Evolutionary conservation across 495 filamentous ascomycete genomes (phyloP).

Genomic region (Penicillium macrosclerotiorum): DNA sequence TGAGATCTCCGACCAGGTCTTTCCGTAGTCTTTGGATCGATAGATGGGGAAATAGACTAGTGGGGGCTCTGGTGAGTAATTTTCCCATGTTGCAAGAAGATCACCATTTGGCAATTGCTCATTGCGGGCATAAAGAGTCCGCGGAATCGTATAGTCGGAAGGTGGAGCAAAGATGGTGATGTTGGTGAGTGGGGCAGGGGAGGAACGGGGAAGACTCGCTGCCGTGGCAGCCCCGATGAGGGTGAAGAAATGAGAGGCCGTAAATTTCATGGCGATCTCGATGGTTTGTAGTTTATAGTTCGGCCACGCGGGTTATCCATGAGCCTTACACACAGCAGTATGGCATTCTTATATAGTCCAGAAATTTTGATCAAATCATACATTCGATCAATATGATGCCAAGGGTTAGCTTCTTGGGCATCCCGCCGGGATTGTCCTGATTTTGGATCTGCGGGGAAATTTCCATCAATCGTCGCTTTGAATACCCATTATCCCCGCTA

Average conservation of each 20-base stretch:
- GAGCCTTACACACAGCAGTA: no score
- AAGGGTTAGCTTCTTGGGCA: no score
- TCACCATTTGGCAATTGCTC: constrained; percentile 23
- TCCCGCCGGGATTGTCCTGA: no score
- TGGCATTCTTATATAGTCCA: no score
- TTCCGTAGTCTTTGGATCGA: constrained; percentile 57
- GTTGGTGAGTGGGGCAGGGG: constrained; percentile 14
- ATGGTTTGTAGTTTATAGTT: constrained; percentile 12
- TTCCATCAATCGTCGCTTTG: no score
- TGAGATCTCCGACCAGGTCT: constrained; percentile 61
- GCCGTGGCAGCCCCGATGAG: constrained; percentile 17
- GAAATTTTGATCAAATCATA: no score
- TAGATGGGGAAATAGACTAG: constrained; percentile 64
- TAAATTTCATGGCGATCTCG: constrained; percentile 13
- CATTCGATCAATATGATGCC: no score
- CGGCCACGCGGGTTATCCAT: no score
- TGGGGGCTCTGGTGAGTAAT: constrained; percentile 57
- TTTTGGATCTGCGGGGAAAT: no score
- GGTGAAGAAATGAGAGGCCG: constrained; percentile 11
- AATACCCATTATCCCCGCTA: no score
- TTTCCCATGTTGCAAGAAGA: constrained; percentile 57
- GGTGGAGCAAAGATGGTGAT: constrained; percentile 34
- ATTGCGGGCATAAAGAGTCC: constrained; percentile 25
- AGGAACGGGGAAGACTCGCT: constrained; percentile 4
- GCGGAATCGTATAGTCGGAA: constrained; percentile 33